Conservation (phyloP, 2,329 filamentous ascomycete species). For the Nigrospora sphaerica region DNA sequence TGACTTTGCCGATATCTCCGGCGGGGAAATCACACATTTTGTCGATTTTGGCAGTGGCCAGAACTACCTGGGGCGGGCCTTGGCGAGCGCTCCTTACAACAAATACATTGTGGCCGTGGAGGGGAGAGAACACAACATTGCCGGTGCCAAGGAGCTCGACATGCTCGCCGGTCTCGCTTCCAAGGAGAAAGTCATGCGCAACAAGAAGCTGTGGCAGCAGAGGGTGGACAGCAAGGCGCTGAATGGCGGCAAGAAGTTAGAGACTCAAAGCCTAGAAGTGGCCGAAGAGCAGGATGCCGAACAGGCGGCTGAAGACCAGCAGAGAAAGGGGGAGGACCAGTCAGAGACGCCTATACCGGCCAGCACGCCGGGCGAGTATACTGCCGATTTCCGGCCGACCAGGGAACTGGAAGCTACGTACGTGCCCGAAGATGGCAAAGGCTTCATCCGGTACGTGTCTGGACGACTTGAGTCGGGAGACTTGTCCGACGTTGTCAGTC, state of each 20-base stretch:
- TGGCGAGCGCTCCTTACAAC: conserved; percentile 82
- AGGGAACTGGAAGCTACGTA: conserved; percentile 45
- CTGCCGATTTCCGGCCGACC: conserved; percentile 43
- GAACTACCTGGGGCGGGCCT: conserved; percentile 84
- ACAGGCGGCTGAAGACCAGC: conserved; percentile 21
- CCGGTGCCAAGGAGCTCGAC: conserved; percentile 77
- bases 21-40: conserved; percentile 67
- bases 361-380: conserved; percentile 5
- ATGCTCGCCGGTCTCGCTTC: conserved; percentile 70
- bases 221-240: conserved; percentile 33
- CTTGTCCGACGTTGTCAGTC: conserved; percentile 34
- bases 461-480: conserved; percentile 69
- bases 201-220: conserved; percentile 71
- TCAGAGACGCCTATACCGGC: too few relatives aligned
- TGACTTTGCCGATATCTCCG: conserved; percentile 51
- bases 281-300: conserved; percentile 23
- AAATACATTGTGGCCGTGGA: conserved; percentile 87
- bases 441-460: conserved; percentile 70
- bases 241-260: conserved; percentile 20
- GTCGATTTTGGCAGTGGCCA: conserved; percentile 96
- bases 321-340: conserved; percentile 19
- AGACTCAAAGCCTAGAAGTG: conserved; percentile 17
- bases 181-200: conserved; percentile 66
- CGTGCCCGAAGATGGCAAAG: conserved; percentile 52
- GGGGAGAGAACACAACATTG: conserved; percentile 77